Conservation (phyloP, 805 yeast genomes). For the Schwanniomyces polymorphus region DNA sequence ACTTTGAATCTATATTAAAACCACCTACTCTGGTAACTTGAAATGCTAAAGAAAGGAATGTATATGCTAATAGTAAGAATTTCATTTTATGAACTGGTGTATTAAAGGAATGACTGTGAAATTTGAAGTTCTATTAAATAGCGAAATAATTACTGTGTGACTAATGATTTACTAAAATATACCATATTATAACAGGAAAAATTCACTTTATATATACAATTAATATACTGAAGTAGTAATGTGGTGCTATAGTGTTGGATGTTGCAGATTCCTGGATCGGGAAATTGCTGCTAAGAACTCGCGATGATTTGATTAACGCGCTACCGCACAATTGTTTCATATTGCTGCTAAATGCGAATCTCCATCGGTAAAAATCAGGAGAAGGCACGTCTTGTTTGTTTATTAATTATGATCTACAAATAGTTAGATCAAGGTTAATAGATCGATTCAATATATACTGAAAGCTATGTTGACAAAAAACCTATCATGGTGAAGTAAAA, state of each 20-base stretch:
- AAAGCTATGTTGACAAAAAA: neutral
- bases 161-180: neutral
- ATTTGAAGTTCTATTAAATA: neutral
- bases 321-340: neutral
- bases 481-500: neutral
- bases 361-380: neutral
- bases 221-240: neutral
- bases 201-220: neutral
- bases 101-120: neutral
- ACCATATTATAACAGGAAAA: neutral
- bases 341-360: neutral
- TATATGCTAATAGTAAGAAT: neutral
- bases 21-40: conserved; percentile 2
- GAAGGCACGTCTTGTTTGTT: neutral
- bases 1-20: conserved; percentile 15
- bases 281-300: neutral
- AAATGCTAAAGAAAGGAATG: conserved; percentile 4
- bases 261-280: neutral
- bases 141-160: neutral
- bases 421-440: neutral
- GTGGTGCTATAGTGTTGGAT: neutral
- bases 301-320: neutral
- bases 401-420: neutral
- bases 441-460: no score
- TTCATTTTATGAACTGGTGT: neutral